Conservation (phyloP, 2,329 filamentous ascomycete species). For the Pyricularia pennisetigena region DNA sequence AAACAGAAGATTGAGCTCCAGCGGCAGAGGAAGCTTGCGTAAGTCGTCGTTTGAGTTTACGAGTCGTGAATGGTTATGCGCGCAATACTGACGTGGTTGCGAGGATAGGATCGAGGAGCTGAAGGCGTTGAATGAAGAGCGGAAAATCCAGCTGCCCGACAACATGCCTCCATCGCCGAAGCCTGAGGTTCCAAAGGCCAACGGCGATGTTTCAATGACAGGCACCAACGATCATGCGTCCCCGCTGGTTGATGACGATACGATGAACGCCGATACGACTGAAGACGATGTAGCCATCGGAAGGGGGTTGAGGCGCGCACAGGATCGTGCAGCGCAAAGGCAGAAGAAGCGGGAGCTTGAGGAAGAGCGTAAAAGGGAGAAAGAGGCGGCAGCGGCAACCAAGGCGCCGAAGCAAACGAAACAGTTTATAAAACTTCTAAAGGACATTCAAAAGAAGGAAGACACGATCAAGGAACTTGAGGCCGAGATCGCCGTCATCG, state of each 20-base stretch:
- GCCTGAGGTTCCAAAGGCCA: constrained; percentile 35
- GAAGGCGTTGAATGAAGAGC: constrained; percentile 59
- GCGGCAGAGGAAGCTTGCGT: constrained; percentile 60
- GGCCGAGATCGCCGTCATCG: constrained; percentile 72
- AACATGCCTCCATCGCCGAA: constrained; percentile 57
- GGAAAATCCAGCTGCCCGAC: constrained; percentile 63
- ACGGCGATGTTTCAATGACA: constrained; percentile 50
- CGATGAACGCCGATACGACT: constrained; percentile 40
- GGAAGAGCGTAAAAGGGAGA: constrained; percentile 52
- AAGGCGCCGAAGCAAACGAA: constrained; percentile 74
- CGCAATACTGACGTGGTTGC: constrained; percentile 17
- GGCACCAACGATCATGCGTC: constrained; percentile 54
- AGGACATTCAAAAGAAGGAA: constrained; percentile 83
- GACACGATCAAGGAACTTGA: constrained; percentile 72
- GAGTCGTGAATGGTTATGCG: not conserved
- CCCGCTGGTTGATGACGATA: constrained; percentile 48
- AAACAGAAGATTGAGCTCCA: constrained; percentile 96
- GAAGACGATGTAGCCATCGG: constrained; percentile 55
- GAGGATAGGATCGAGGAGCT: constrained; percentile 56
- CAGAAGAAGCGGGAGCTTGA: constrained; percentile 63
- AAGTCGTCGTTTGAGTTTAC: constrained; percentile 23
- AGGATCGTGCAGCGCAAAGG: constrained; percentile 61
- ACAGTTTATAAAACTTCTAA: constrained; percentile 77
- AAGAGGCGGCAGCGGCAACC: constrained; percentile 51
- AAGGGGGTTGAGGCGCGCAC: constrained; percentile 49